These are phyloP conservation scores for Cajanus cajan DNA, from an alignment of 306 rosid genomes.

Conservation along the genomic window DNA sequence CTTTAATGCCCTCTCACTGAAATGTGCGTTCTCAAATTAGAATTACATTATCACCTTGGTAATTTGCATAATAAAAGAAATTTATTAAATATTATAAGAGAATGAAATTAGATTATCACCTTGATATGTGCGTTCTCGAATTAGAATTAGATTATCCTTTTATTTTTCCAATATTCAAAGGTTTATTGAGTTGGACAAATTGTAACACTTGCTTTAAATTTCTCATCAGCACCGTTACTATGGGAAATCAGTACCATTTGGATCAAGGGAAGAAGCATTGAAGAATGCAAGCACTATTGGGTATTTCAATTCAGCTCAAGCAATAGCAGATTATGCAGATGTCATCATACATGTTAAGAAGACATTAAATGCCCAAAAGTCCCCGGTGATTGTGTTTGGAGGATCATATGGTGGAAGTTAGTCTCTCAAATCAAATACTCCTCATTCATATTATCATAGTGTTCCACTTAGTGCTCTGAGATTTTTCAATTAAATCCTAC, in stretches of 20 bases:
- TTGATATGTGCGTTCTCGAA: too few relatives aligned
- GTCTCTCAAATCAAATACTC: constrained; percentile 13
- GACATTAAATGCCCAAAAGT: constrained; percentile 36
- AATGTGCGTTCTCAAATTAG: too few relatives aligned
- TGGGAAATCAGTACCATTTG: constrained; percentile 72
- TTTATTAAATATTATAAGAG: too few relatives aligned
- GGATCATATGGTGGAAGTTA: constrained; percentile 92
- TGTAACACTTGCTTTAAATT: not conserved
- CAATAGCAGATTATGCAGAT: constrained; percentile 70
- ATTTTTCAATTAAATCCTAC: not conserved
- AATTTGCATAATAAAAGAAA: too few relatives aligned
- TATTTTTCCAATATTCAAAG: not conserved
- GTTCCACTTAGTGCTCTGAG: not conserved
- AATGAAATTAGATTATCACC: too few relatives aligned
- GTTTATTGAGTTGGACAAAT: not conserved
- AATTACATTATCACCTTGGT: too few relatives aligned
- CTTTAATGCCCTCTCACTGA: too few relatives aligned
- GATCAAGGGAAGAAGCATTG: constrained; percentile 63
- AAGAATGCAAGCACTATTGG: constrained; percentile 58
- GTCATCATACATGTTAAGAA: constrained; percentile 55
- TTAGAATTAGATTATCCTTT: too few relatives aligned
- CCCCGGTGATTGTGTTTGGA: constrained; percentile 74
- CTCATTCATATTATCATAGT: not conserved
- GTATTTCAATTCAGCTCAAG: constrained; percentile 81
- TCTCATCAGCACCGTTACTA: constrained; percentile 69